Conservation (phyloP, 495 filamentous ascomycete genomes). For the Pyronema domesticum region DNA sequence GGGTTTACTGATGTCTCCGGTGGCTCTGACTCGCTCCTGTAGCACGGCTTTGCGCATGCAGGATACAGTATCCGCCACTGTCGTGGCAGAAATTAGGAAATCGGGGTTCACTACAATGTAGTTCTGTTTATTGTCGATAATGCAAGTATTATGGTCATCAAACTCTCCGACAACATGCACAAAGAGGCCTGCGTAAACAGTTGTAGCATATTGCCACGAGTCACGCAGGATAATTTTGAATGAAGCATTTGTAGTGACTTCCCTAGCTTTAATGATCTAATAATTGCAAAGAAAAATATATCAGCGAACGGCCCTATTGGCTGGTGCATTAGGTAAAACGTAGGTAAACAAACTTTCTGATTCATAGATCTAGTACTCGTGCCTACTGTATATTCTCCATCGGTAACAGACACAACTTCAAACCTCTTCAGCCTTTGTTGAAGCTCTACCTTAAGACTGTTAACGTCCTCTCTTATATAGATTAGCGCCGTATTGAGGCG, state of each 20-base stretch:
- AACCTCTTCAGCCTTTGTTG: constrained; percentile 16
- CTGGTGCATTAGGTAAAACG: not conserved
- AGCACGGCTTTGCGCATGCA: constrained; percentile 80
- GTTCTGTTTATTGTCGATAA: constrained; percentile 58
- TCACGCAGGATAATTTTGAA: constrained; percentile 63
- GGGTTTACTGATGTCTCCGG: constrained; percentile 53
- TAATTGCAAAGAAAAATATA: not conserved
- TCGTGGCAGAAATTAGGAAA: constrained; percentile 82
- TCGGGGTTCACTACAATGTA: constrained; percentile 90
- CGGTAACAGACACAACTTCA: constrained; percentile 12
- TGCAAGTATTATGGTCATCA: constrained; percentile 42
- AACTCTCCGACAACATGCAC: constrained; percentile 79
- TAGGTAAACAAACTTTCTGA: constrained; percentile 16
- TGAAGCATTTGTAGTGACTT: constrained; percentile 45
- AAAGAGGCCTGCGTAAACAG: constrained; percentile 51
- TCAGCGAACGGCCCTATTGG: not conserved
- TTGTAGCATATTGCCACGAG: constrained; percentile 59
- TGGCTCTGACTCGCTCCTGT: constrained; percentile 81
- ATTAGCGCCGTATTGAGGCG: constrained; percentile 8
- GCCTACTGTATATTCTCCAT: constrained; percentile 14
- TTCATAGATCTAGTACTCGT: constrained; percentile 5
- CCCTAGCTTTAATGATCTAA: constrained; percentile 58
- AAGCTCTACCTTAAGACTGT: constrained; percentile 1
- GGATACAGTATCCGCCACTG: constrained; percentile 80
- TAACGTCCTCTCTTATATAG: not conserved